Conservation (phyloP, 352 stramenopile genomes). For the Phytophthora pisi region DNA sequence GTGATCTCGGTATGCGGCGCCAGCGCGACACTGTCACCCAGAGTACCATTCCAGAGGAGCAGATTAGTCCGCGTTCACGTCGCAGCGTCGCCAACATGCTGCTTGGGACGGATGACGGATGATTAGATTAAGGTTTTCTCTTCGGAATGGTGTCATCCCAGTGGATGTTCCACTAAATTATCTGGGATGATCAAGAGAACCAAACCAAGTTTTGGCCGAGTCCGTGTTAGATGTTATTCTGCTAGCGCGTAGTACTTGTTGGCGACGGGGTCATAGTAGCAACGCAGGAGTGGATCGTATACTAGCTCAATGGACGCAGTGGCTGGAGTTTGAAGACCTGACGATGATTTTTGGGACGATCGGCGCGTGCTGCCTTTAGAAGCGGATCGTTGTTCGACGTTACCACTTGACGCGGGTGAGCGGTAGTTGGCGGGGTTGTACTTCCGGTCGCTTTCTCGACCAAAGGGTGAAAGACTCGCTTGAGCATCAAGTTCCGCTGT, state of each 20-base stretch:
- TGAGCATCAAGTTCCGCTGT: constrained; percentile 33
- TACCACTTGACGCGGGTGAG: neutral
- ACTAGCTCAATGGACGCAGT: constrained; percentile 68
- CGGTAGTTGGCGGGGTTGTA: neutral
- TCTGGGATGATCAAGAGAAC: constrained; percentile 1
- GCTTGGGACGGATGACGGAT: constrained; percentile 55
- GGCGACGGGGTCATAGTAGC: constrained; percentile 80
- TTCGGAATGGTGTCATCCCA: neutral
- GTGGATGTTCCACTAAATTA: constrained; percentile 2
- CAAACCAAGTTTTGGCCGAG: neutral
- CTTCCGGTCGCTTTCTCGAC: neutral
- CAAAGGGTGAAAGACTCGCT: neutral
- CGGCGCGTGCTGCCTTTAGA: neutral
- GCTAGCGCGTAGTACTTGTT: constrained; percentile 89
- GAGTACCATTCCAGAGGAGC: constrained; percentile 41
- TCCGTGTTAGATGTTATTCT: constrained; percentile 48
- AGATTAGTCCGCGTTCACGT: constrained; percentile 39
- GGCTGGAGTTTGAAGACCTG: constrained; percentile 13
- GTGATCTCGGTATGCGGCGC: constrained; percentile 52
- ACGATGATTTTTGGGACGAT: constrained; percentile 11
- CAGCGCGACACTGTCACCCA: constrained; percentile 38
- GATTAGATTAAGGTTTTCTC: constrained; percentile 12
- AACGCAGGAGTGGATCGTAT: constrained; percentile 84
- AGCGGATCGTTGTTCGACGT: neutral
- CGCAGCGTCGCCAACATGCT: constrained; percentile 53